Evolutionary conservation across 2,329 filamentous ascomycete species (phyloP), one percentile per base, ranked within the genome.

Genomic region (Colletotrichum neosansevieriae): DNA sequence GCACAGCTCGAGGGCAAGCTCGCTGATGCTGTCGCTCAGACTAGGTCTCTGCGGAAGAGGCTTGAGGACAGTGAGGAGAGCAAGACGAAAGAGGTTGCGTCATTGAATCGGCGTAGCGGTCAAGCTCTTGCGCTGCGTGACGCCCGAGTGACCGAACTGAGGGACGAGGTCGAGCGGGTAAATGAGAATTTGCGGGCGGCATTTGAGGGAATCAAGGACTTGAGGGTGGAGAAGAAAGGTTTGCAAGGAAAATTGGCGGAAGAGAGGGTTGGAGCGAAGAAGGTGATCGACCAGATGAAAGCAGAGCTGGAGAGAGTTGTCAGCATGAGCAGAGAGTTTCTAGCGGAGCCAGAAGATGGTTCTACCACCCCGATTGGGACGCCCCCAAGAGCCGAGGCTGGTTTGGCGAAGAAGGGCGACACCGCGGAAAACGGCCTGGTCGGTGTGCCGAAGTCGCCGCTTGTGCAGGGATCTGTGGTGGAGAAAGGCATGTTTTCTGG

Each of bases 121-220:
- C 74, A 77, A 0, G 82, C 81, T 1, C 80, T 89, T 0, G 85
- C 85, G 3, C 75, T 84, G 5, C 79, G 85, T 0, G 87, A 89
- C 64, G 82, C 84, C 0, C 76, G 83, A 1, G 82, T 88, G 0
- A 60, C 74, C 2, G 85, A 87, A 74, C 76, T 89, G 17, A 75
- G 83, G 4, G 74, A 70, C 0, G 85, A 89, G 71, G 75, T 89
- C 2, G 83, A 85, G 40, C 76, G 79, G 3, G 76, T 86, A 4
- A 84, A 83, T 64, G 76, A 72, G 4, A 76, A 80, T 2, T 75
- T 90, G 51, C 79, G 82, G 2, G 74, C 74, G 0, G 86, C 87
- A 1, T 82, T 88, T 64, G 79, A 81, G 29, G 80, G 79, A 0
- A 82, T 87, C 15, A 75, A 79, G 47, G 72, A 73, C 40, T 74